Evolutionary conservation across 768 basidiomycete genomes (phyloP).

Genomic region (Phlebiopsis flavidoalba): DNA sequence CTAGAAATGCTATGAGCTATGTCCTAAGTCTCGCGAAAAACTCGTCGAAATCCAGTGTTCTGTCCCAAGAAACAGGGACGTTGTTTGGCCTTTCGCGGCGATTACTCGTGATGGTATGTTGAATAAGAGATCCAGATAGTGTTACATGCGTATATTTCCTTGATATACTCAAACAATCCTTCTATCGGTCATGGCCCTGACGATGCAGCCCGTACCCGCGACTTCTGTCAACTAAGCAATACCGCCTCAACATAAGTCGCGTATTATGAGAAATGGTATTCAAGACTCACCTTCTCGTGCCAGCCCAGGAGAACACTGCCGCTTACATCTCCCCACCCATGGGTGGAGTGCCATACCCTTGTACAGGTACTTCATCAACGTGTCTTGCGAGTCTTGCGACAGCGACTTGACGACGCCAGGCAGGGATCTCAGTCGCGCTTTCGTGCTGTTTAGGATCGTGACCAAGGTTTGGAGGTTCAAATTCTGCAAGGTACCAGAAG

Average conservation of each 20-base stretch:
- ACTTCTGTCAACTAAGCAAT: slow-evolving; percentile 90
- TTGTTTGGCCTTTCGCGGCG: no score
- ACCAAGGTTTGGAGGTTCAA: slow-evolving; percentile 76
- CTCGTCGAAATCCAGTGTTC: no score
- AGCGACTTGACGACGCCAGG: slow-evolving; percentile 67
- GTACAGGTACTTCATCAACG: slow-evolving; percentile 96
- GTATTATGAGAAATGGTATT: background rate
- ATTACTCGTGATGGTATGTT: background rate
- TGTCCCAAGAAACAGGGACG: no score
- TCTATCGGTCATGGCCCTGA: slow-evolving; percentile 75
- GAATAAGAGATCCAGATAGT: slow-evolving; percentile 9
- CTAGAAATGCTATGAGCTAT: no score
- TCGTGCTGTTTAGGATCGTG: slow-evolving; percentile 91
- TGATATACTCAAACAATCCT: slow-evolving; percentile 39
- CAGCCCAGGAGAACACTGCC: slow-evolving; percentile 75
- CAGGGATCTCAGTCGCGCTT: slow-evolving; percentile 68
- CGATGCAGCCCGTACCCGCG: slow-evolving; percentile 93
- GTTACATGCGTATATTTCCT: slow-evolving; percentile 12
- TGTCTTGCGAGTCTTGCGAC: slow-evolving; percentile 74
- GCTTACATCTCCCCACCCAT: slow-evolving; percentile 53
- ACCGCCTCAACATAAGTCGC: no score
- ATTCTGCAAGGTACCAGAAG: slow-evolving; percentile 47
- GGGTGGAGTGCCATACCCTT: slow-evolving; percentile 81
- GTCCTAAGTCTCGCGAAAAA: no score
- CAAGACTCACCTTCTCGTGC: slow-evolving; percentile 85